phyloP scores from a whole-genome alignment of 345 rosid species.

The Aurinia saxatilis region DNA sequence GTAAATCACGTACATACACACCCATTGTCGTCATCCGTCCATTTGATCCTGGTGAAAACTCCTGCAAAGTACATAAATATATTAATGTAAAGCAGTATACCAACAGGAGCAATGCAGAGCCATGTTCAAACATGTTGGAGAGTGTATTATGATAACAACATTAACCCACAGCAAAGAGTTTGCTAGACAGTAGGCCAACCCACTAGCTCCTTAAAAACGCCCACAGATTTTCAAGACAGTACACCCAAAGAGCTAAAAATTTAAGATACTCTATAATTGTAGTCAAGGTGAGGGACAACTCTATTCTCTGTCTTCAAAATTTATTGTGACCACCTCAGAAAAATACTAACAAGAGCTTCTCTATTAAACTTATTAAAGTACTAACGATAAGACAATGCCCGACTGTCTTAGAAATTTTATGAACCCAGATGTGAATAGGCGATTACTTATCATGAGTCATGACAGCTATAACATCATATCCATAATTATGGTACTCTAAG shows the following conservation, averaged over 20 bases:
- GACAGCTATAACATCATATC: neutral
- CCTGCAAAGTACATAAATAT: conserved; percentile 37
- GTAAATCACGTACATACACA: conserved; percentile 84
- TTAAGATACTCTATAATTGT: neutral
- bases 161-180: neutral
- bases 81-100: neutral
- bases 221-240: neutral
- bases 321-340: neutral
- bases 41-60: conserved; percentile 86
- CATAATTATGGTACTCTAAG: neutral
- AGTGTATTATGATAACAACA: neutral
- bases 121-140: neutral
- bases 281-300: neutral
- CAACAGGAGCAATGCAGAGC: neutral
- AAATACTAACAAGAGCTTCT: neutral
- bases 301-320: neutral
- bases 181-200: neutral
- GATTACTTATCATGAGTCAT: neutral
- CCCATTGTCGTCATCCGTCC: conserved; percentile 89
- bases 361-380: neutral
- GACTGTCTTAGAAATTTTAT: neutral
- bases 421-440: conserved; percentile 4
- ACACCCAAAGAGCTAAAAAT: neutral
- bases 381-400: neutral
- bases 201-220: neutral